These are phyloP conservation scores for Cucurbita pepo DNA, from an alignment of 306 rosid species.

Conservation along the genomic window DNA sequence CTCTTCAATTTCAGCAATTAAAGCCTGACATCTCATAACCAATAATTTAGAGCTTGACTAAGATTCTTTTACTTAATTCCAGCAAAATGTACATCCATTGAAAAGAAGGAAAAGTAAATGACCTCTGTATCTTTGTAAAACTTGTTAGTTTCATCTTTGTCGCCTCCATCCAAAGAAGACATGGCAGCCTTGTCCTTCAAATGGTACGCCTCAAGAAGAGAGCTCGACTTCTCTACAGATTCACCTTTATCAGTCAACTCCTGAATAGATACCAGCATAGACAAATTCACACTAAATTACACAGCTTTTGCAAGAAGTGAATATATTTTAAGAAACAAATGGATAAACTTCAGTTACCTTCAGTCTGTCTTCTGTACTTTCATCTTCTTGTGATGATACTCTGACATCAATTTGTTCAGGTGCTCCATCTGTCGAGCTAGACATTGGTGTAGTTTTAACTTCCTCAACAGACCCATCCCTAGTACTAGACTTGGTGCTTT, in stretches of 20 bases:
- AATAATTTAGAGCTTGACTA: slow-evolving; percentile 10
- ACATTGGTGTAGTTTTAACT: neutral
- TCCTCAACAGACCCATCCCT: neutral
- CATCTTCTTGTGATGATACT: neutral
- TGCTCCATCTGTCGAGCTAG: neutral
- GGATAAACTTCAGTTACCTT: neutral
- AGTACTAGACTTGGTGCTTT: neutral
- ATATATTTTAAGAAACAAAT: neutral
- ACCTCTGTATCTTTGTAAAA: slow-evolving; percentile 51
- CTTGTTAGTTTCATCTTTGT: slow-evolving; percentile 14
- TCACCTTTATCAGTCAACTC: slow-evolving; percentile 12
- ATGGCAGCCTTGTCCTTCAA: slow-evolving; percentile 28
- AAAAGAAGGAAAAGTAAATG: neutral
- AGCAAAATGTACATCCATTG: slow-evolving; percentile 6
- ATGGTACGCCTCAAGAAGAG: slow-evolving; percentile 63
- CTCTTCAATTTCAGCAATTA: slow-evolving; percentile 31
- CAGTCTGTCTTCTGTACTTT: neutral
- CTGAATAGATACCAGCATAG: slow-evolving; percentile 28
- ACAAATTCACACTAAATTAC: neutral
- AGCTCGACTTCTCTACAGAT: slow-evolving; percentile 23
- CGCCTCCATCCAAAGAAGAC: slow-evolving; percentile 13
- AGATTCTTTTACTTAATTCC: neutral
- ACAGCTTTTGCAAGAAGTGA: neutral
- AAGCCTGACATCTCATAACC: slow-evolving; percentile 27
- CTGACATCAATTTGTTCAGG: neutral